phyloP scores from a whole-genome alignment of 805 yeast genomes.

The Barnettozyma sucrosica region DNA sequence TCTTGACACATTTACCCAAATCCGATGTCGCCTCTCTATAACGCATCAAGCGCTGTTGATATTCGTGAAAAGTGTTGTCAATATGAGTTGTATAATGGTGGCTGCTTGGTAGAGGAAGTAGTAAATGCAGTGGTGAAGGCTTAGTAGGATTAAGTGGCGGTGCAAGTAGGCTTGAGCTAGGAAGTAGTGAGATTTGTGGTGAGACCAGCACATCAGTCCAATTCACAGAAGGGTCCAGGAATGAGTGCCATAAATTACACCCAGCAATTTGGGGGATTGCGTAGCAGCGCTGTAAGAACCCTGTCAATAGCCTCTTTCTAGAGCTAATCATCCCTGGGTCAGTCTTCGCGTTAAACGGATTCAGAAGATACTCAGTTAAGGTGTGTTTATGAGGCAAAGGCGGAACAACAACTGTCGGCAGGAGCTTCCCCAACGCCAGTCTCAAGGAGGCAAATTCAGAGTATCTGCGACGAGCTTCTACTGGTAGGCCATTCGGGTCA shows the following conservation, averaged over 20 bases:
- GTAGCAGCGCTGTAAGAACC: constrained; percentile 73
- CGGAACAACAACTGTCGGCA: constrained; percentile 80
- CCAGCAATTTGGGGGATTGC: constrained; percentile 48
- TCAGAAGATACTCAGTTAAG: constrained; percentile 39
- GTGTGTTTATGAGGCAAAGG: constrained; percentile 91
- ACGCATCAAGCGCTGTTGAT: constrained; percentile 21
- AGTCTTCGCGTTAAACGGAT: constrained; percentile 38
- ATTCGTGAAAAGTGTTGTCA: constrained; percentile 21
- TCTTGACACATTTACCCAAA: constrained; percentile 21
- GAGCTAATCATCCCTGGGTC: constrained; percentile 50
- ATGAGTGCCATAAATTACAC: constrained; percentile 62
- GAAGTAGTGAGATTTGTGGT: constrained; percentile 49
- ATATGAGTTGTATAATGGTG: constrained; percentile 29
- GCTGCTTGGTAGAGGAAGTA: constrained; percentile 51
- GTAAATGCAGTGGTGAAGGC: constrained; percentile 53
- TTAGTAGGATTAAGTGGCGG: constrained; percentile 58
- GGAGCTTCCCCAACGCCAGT: constrained; percentile 58
- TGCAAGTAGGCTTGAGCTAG: constrained; percentile 46
- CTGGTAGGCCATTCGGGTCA: constrained; percentile 4
- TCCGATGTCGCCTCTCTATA: constrained; percentile 23
- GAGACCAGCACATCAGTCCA: constrained; percentile 71
- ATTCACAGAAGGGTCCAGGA: constrained; percentile 76
- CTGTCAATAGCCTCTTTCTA: constrained; percentile 68
- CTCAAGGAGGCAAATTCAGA: constrained; percentile 87
- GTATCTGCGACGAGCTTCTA: constrained; percentile 70